phyloP scores from a whole-genome alignment of 23 red algal species.

The Gracilaria domingensis region DNA sequence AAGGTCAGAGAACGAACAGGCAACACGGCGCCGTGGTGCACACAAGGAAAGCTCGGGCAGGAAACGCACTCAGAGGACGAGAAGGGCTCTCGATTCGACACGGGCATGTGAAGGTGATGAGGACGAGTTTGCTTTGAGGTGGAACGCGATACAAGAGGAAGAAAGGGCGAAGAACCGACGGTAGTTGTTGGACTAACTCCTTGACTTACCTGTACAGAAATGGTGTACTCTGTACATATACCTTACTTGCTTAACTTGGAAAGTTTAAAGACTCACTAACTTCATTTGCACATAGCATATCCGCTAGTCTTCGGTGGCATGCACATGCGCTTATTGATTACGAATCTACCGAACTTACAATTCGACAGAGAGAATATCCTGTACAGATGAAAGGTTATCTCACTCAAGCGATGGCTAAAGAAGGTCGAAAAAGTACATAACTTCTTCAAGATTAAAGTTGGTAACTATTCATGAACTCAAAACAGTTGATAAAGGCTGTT shows the following conservation, averaged over 20 bases:
- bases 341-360: too few relatives aligned
- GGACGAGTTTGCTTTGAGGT: conserved; percentile 3
- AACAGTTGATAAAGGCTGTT: too few relatives aligned
- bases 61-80: neutral
- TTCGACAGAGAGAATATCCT: too few relatives aligned
- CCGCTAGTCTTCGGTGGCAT: neutral
- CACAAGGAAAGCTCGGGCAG: neutral
- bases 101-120: neutral
- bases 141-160: conserved; percentile 38
- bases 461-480: too few relatives aligned
- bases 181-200: conserved; percentile 4
- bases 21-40: neutral
- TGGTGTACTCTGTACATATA: neutral
- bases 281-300: neutral
- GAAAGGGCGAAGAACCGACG: neutral
- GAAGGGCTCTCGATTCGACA: neutral
- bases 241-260: conserved; percentile 1
- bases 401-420: too few relatives aligned
- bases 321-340: neutral
- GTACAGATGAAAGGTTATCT: too few relatives aligned
- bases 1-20: neutral
- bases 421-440: too few relatives aligned
- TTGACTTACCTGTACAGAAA: conserved; percentile 1
- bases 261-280: conserved; percentile 8
- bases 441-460: too few relatives aligned